Percentiles rank a stretch among this genome's conserved stretches.
Evolutionary conservation across 495 filamentous ascomycete species (phyloP).

Genomic region (Evansstolkia leycettana): DNA sequence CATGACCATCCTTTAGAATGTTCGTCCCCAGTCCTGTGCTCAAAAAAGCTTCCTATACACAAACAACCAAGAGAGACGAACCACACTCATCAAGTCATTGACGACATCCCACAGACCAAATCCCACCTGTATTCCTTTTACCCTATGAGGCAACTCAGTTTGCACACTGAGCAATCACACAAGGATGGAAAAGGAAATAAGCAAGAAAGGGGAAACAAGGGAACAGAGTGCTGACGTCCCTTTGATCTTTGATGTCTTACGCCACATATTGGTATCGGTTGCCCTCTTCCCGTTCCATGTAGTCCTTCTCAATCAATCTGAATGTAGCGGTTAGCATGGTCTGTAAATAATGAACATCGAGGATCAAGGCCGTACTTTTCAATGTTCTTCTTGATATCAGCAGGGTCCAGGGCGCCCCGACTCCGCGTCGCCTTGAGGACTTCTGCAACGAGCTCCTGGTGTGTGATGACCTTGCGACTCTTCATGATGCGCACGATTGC

Average conservation of each 20-base stretch:
- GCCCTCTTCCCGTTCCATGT: conserved; percentile 74
- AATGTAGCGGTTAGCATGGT: conserved; percentile 1
- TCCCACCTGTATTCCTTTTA: no score
- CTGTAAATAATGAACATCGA: background rate
- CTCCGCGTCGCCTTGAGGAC: conserved; percentile 80
- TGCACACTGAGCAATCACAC: no score
- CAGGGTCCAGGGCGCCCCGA: conserved; percentile 69
- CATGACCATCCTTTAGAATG: no score
- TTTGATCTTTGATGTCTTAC: conserved; percentile 20
- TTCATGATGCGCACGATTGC: conserved; percentile 98
- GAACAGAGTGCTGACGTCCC: no score
- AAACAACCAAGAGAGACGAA: no score
- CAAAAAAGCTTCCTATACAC: no score
- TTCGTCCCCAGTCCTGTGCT: no score
- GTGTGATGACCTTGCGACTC: conserved; percentile 73
- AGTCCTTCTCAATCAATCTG: conserved; percentile 91
- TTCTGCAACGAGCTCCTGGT: conserved; percentile 70
- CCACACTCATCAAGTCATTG: no score
- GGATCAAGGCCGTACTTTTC: conserved; percentile 55
- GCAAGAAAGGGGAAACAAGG: conserved; percentile 5
- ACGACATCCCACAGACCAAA: no score
- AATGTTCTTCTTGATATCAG: conserved; percentile 91
- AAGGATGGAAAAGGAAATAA: no score
- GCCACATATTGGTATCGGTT: conserved; percentile 74
- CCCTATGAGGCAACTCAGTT: no score